Base-by-base conservation (phyloP, 2,329 filamentous ascomycete species). In the Dryadomyces quercivorus region DNA sequence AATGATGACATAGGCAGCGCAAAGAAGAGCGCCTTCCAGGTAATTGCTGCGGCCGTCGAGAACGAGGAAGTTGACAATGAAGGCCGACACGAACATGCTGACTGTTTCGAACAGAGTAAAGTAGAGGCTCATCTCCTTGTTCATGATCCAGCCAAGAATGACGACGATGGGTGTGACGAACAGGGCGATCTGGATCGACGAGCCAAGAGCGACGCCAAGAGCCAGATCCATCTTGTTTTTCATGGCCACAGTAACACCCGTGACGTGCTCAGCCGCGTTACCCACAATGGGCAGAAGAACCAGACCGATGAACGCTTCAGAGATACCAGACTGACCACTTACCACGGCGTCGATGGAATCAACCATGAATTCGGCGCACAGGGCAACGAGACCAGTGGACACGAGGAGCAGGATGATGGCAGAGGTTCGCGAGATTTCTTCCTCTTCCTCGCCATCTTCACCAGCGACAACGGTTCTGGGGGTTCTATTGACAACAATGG, bases 81-180 rank as follows among this genome's bases (percentile, higher is more conserved):
- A 72, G 3, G 85, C 83, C 2, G 76, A 80, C 5, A 86, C 78
- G 62, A 88, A 85, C 62, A 89, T 75, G 42, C 82, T 81, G 20
- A 87, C 81, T 0, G 85, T 88, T 69, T 89, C 85, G 63, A 89
- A 89, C 40, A 83, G 75, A 61, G 84, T 84, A 67, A 89, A 89
- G 60, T 85, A 84, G 50, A 89, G 73, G n/a, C 78, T 73, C 65
- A 83, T 75, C 20, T 80, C 73, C 43, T 74, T 73, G 13, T 70
- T 63, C 60, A 83, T 67, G 57, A 71, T 70, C 80, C 80, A 84
- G 15, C 77, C 79, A 10, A 81, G 73, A 2, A 83, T 67, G 13
- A 84, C 76, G 3, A 81, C 75, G 46, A 83, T 65, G 0, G 80
- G 81, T 0, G 78, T 78, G 2, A 84, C 75, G 57, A 82, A 80